Evolutionary conservation across 2,329 filamentous ascomycete species (phyloP).

Genomic region (Paecilomyces formosus): DNA sequence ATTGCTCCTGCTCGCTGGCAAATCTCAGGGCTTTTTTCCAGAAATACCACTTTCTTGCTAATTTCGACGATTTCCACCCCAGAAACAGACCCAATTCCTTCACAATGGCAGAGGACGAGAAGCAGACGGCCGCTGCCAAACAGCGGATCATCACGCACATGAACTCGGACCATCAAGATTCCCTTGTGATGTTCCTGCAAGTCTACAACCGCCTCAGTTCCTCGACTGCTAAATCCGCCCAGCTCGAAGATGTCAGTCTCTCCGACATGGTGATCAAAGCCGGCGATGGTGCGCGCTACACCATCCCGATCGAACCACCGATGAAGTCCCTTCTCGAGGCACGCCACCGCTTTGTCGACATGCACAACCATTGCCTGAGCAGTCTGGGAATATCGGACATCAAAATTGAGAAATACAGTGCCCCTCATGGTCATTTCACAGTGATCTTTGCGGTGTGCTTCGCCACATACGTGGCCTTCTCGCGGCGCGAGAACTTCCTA

Average conservation of each 20-base stretch:
- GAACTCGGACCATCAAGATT: slow-evolving; percentile 73
- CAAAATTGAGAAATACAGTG: slow-evolving; percentile 46
- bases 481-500: slow-evolving; percentile 44
- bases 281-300: slow-evolving; percentile 37
- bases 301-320: slow-evolving; percentile 61
- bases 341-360: slow-evolving; percentile 62
- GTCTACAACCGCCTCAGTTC: slow-evolving; percentile 57
- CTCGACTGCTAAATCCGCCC: slow-evolving; percentile 48
- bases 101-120: slow-evolving; percentile 10
- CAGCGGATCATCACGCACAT: slow-evolving; percentile 70
- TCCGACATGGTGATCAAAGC: slow-evolving; percentile 54
- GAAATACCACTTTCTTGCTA: neutral
- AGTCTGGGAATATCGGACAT: slow-evolving; percentile 56
- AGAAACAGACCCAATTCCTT: neutral
- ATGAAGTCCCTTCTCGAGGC: slow-evolving; percentile 62
- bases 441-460: slow-evolving; percentile 49
- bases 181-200: slow-evolving; percentile 70
- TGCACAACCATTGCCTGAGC: slow-evolving; percentile 56
- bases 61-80: neutral
- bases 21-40: neutral
- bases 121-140: slow-evolving; percentile 40
- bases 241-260: slow-evolving; percentile 60
- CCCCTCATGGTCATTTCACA: slow-evolving; percentile 44
- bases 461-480: slow-evolving; percentile 48
- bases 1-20: neutral